Conservation (phyloP, 1,284 basidiomycete genomes). For the Sanghuangporus weigelae region DNA sequence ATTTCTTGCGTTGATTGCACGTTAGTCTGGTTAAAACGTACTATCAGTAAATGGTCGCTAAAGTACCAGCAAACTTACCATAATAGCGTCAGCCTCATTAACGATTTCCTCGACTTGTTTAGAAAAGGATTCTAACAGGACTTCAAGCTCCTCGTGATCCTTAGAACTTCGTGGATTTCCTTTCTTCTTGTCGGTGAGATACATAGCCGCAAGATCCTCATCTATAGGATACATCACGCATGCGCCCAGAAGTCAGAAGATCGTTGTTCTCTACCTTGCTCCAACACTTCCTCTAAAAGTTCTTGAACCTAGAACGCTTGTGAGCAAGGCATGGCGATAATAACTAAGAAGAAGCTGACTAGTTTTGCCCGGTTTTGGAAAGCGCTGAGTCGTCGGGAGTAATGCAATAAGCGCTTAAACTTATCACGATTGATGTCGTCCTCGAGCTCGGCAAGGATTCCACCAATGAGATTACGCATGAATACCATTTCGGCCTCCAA, state of each 20-base stretch:
- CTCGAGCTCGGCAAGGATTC: constrained; percentile 86
- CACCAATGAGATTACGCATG: constrained; percentile 80
- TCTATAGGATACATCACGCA: constrained; percentile 41
- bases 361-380: constrained; percentile 88
- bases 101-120: constrained; percentile 97
- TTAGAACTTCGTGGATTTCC: constrained; percentile 49
- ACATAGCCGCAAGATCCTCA: constrained; percentile 91
- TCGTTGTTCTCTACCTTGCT: constrained; percentile 59
- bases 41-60: constrained; percentile 3
- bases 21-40: constrained; percentile 55
- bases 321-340: not conserved
- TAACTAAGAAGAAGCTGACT: constrained; percentile 33
- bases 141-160: constrained; percentile 92
- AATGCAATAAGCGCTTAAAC: constrained; percentile 85
- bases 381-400: constrained; percentile 78
- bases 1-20: constrained; percentile 97
- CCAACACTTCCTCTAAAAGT: constrained; percentile 84
- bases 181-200: constrained; percentile 77
- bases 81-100: constrained; percentile 84
- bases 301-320: constrained; percentile 64
- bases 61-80: constrained; percentile 42
- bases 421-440: constrained; percentile 92
- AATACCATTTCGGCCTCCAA: constrained; percentile 93
- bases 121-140: constrained; percentile 88
- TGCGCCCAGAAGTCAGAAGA: not conserved